phyloP scores from a whole-genome alignment of 805 yeast species.

The Wickerhamomyces tratensis region DNA sequence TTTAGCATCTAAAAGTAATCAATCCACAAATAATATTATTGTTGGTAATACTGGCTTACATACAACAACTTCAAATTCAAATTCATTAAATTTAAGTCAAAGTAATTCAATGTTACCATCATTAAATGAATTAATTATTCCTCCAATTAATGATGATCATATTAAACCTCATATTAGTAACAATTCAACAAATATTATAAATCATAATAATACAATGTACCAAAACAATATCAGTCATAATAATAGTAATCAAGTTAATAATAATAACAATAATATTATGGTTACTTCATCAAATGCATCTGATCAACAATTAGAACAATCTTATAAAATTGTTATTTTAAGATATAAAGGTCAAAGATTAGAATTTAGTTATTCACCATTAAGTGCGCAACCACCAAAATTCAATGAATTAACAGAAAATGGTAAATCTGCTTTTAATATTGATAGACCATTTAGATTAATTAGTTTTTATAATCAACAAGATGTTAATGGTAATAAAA shows the following conservation, averaged over 20 bases:
- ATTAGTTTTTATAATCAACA: neutral
- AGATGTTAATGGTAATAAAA: neutral
- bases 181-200: too few relatives aligned
- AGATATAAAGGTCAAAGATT: slow-evolving; percentile 45
- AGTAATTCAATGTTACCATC: slow-evolving; percentile 13
- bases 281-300: slow-evolving; percentile 25
- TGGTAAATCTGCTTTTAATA: slow-evolving; percentile 64
- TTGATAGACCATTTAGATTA: slow-evolving; percentile 11
- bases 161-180: neutral
- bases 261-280: slow-evolving; percentile 10
- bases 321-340: slow-evolving; percentile 29
- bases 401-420: slow-evolving; percentile 69
- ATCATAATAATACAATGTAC: neutral
- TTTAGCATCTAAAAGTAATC: neutral
- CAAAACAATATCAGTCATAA: neutral
- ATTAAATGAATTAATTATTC: neutral
- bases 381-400: slow-evolving; percentile 73
- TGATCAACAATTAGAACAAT: slow-evolving; percentile 18
- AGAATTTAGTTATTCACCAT: slow-evolving; percentile 54
- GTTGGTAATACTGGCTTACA: neutral
- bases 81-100: slow-evolving; percentile 1
- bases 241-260: too few relatives aligned
- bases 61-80: too few relatives aligned
- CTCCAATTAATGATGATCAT: neutral
- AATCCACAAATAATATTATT: slow-evolving; percentile 15